Evolutionary conservation across 2,329 filamentous ascomycete species (phyloP).

Genomic region (Fusarium brachygibbosum): DNA sequence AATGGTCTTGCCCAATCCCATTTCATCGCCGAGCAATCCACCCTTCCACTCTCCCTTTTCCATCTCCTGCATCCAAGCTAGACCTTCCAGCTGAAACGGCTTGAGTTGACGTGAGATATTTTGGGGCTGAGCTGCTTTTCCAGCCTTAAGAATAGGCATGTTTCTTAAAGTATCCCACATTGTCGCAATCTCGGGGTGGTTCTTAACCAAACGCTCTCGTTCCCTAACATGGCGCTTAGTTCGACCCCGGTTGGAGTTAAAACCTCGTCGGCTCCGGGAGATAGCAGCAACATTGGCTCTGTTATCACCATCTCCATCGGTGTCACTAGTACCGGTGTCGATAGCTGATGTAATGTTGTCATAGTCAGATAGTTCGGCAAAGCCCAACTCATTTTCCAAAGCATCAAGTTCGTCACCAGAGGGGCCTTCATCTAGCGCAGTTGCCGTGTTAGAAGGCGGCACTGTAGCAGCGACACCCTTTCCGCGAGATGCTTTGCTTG

Average conservation of each 20-base stretch:
- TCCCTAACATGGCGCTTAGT: conserved; percentile 57
- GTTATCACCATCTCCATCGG: conserved; percentile 23
- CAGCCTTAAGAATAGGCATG: conserved; percentile 73
- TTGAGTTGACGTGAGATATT: conserved; percentile 88
- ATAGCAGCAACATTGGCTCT: conserved; percentile 34
- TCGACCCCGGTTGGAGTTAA: conserved; percentile 44
- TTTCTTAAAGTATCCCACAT: conserved; percentile 87
- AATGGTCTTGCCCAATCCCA: conserved; percentile 99
- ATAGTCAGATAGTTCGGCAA: background rate
- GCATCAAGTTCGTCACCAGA: conserved; percentile 22
- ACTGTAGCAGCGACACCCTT: background rate
- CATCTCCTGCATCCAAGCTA: conserved; percentile 95
- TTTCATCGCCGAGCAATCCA: conserved; percentile 94
- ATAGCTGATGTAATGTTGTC: background rate
- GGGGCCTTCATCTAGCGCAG: background rate
- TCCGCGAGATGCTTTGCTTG: background rate
- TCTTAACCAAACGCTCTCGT: conserved; percentile 76
- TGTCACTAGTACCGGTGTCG: conserved; percentile 41
- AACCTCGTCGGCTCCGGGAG: conserved; percentile 53
- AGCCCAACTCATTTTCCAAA: background rate
- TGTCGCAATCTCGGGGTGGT: conserved; percentile 82
- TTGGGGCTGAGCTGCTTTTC: conserved; percentile 64
- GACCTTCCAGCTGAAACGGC: conserved; percentile 91
- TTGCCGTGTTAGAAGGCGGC: background rate
- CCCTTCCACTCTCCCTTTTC: conserved; percentile 88